Evolutionary conservation across 768 basidiomycete species (phyloP).

Genomic region (Naganishia friedmannii): DNA sequence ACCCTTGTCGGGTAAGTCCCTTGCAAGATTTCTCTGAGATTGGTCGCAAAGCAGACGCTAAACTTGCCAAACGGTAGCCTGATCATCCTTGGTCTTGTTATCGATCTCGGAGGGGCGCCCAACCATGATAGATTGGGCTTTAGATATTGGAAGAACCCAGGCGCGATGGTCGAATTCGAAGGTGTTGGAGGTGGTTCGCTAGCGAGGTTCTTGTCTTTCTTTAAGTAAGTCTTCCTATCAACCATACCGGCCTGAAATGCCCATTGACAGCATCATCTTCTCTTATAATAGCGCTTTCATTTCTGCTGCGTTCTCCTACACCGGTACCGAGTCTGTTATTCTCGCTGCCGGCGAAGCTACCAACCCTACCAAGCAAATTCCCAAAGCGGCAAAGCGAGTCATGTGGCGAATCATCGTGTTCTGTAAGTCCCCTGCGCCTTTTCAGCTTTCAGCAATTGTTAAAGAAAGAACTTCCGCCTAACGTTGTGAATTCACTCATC

Average conservation of each 20-base stretch:
- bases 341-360: slow-evolving; percentile 74
- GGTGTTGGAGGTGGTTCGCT: slow-evolving; percentile 33
- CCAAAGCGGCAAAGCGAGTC: slow-evolving; percentile 70
- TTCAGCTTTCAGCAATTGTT: no score
- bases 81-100: slow-evolving; percentile 37
- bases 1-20: slow-evolving; percentile 31
- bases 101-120: slow-evolving; percentile 41
- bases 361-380: slow-evolving; percentile 74
- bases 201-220: slow-evolving; percentile 48
- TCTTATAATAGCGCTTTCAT: slow-evolving; percentile 52
- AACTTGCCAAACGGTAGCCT: background rate
- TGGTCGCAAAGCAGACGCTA: background rate
- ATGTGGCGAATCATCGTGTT: slow-evolving; percentile 52
- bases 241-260: slow-evolving; percentile 32
- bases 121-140: slow-evolving; percentile 36
- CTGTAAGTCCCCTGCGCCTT: background rate
- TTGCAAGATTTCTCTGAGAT: background rate
- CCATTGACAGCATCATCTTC: background rate
- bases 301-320: slow-evolving; percentile 66
- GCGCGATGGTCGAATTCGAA: slow-evolving; percentile 34
- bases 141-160: slow-evolving; percentile 38
- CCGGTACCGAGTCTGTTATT: slow-evolving; percentile 43
- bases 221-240: slow-evolving; percentile 50
- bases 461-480: background rate
- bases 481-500: background rate